Percentiles rank a stretch among this genome's conserved stretches.
Conservation (phyloP, 441 rosid species). For the Monsonia emarginata region DNA sequence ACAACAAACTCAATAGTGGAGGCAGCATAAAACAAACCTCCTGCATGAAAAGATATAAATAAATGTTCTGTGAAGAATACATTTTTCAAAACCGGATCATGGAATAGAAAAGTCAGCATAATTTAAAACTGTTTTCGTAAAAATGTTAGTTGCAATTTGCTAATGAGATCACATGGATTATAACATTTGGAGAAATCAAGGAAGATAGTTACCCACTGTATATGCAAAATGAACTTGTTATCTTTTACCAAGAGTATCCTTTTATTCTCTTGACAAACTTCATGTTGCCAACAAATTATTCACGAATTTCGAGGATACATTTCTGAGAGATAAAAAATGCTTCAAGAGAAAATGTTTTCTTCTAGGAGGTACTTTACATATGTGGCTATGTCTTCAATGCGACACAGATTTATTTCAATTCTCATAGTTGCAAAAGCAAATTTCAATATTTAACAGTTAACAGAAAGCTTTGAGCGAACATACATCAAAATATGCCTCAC, state of each 20-base stretch:
- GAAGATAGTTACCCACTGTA: neutral
- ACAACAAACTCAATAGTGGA: slow-evolving; percentile 84
- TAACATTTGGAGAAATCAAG: slow-evolving; percentile 1
- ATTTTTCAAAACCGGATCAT: neutral
- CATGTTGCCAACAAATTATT: too few relatives aligned
- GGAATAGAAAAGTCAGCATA: neutral
- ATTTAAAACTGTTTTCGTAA: neutral
- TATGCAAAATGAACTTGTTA: too few relatives aligned
- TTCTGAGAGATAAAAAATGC: too few relatives aligned
- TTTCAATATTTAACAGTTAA: neutral
- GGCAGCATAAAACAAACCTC: slow-evolving; percentile 99
- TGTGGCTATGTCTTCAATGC: too few relatives aligned
- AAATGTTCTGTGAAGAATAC: slow-evolving; percentile 8
- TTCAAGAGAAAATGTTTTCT: too few relatives aligned
- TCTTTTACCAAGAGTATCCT: too few relatives aligned
- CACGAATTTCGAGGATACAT: too few relatives aligned
- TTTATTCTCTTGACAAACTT: too few relatives aligned
- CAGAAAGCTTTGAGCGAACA: neutral
- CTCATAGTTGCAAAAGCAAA: neutral
- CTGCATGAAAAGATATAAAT: slow-evolving; percentile 34
- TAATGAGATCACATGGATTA: neutral
- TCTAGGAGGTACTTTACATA: too few relatives aligned
- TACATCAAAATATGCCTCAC: slow-evolving; percentile 5
- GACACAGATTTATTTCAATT: neutral
- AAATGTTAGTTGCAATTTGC: neutral